phyloP scores from a whole-genome alignment of 306 rosid species.

The Quercus bicolor region DNA sequence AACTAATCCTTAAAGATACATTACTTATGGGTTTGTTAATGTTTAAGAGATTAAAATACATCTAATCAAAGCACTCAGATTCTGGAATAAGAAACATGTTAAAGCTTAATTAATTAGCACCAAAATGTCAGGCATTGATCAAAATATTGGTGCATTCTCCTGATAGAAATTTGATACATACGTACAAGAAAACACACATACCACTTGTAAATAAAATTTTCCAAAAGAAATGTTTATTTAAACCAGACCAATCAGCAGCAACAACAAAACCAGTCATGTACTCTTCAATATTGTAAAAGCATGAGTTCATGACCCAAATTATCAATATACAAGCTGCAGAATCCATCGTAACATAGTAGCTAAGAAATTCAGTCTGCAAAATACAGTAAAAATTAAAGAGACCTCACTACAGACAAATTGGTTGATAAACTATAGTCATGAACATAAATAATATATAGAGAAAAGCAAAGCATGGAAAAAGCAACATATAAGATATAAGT shows the following conservation, averaged over 20 bases:
- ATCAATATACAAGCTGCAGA: background rate
- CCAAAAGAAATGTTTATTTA: background rate
- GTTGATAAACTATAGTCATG: slow-evolving; percentile 13
- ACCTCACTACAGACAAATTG: slow-evolving; percentile 7
- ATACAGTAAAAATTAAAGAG: background rate
- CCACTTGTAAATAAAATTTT: background rate
- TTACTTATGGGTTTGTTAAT: background rate
- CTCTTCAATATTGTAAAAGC: background rate
- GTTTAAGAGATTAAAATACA: background rate
- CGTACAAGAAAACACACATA: background rate
- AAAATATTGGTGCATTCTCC: background rate
- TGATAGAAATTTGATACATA: background rate
- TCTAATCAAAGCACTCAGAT: background rate
- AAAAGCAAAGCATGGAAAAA: slow-evolving; percentile 1
- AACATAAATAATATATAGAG: background rate
- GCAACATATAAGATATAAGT: background rate
- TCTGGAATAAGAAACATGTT: background rate
- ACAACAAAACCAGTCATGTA: background rate
- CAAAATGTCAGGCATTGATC: background rate
- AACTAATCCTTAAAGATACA: background rate
- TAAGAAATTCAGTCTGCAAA: background rate
- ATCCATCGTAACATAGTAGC: background rate
- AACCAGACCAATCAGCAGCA: background rate
- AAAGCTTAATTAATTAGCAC: background rate
- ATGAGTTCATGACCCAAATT: background rate